phyloP scores from a whole-genome alignment of 176 grass and related monocot genomes.

The Lolium rigidum region DNA sequence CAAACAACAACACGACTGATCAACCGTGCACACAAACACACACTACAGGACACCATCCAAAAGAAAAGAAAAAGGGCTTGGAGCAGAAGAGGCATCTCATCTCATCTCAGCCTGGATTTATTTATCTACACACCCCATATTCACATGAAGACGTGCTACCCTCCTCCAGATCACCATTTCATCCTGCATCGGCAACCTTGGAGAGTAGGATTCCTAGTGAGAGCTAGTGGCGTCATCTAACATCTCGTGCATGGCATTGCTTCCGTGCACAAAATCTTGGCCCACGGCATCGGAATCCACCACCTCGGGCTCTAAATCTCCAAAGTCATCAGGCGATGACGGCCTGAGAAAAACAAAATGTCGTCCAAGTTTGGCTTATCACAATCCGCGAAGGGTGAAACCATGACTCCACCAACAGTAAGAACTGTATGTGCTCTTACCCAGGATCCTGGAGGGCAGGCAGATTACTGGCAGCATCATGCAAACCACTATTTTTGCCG shows the following conservation, averaged over 20 bases:
- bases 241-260: conserved; percentile 14
- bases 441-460: conserved; percentile 6
- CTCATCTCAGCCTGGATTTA: not conserved
- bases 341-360: not conserved
- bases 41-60: not conserved
- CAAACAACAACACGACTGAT: not conserved
- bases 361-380: not conserved
- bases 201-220: not conserved
- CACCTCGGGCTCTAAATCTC: not conserved
- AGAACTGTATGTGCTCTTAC: conserved; percentile 17
- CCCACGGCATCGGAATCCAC: conserved; percentile 28
- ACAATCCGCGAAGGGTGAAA: not conserved
- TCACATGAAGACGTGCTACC: not conserved
- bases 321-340: not conserved
- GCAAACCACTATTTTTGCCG: not conserved
- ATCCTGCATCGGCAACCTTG: conserved; percentile 25
- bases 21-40: not conserved
- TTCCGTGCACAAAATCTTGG: conserved; percentile 33
- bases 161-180: not conserved
- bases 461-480: not conserved
- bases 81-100: not conserved
- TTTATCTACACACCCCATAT: conserved; percentile 39
- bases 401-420: not conserved
- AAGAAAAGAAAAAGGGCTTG: not conserved
- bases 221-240: not conserved